Conservation (phyloP, 257 asterid genomes). For the Echium plantagineum region DNA sequence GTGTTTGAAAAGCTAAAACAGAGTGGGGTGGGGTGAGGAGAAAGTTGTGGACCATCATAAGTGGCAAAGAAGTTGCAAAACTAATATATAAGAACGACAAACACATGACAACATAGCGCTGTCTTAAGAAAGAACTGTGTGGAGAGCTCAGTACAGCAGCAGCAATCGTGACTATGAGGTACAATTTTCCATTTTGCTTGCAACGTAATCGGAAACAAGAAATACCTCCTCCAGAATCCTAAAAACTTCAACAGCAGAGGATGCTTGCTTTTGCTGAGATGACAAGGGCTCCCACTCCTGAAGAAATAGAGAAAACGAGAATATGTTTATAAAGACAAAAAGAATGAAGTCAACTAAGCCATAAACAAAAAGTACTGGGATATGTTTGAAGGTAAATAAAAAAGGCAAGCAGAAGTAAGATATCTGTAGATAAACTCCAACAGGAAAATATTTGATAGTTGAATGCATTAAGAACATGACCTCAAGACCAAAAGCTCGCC, state of each 20-base stretch:
- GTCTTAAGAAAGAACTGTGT: too few species aligned
- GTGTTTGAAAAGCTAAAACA: too few species aligned
- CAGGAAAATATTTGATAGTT: background rate
- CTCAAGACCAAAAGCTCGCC: slow-evolving; percentile 95
- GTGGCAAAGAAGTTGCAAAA: too few species aligned
- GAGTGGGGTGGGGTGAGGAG: too few species aligned
- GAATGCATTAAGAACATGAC: slow-evolving; percentile 29
- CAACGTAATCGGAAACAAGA: background rate
- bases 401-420: background rate
- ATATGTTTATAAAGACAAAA: background rate
- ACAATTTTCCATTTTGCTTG: background rate
- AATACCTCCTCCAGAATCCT: slow-evolving; percentile 94
- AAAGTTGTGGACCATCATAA: too few species aligned
- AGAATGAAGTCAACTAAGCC: background rate
- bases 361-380: background rate
- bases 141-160: too few species aligned
- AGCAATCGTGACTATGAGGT: background rate
- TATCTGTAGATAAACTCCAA: background rate
- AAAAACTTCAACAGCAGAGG: slow-evolving; percentile 96
- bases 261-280: slow-evolving; percentile 80
- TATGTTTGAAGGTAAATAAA: background rate
- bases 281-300: slow-evolving; percentile 96
- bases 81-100: too few species aligned
- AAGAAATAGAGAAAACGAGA: background rate
- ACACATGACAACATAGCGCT: too few species aligned